Base-by-base conservation (phyloP, 306 rosid genomes). In the Betula pendula region DNA sequence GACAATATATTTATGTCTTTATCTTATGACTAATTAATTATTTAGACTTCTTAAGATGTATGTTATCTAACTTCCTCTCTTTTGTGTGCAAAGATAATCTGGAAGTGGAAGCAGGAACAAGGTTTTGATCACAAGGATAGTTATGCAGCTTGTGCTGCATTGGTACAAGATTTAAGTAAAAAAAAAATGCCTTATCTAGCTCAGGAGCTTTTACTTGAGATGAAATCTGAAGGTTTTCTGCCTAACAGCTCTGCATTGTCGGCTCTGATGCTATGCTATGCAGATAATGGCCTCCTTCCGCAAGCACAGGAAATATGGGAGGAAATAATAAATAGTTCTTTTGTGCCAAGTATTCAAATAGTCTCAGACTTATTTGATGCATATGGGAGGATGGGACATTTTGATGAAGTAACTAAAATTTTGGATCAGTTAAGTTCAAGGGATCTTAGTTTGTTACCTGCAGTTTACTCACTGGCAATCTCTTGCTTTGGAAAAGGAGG, bases 401-500 rank as follows among this genome's bases (percentile, higher is more conserved):
- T 85, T 25, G 65, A 70, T 12, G 83, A 58, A 68, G 84, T 89
- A 68, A 69, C 70, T 17, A n/a, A 80, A 53, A 53, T 90, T 76
- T 75, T 93, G 35, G 81, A 68, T 50, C 86, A 79, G 69, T 63
- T 81, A 31, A 77, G 77, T 66, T 69, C 74, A 13, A 88, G 90
- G 73, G 81, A 87, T 67, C 80, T 83, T 43, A 43, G 82, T 69
- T 78, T 81, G 42, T 80, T 89, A 22, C 97, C 96, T 52, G 81
- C 74, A 70, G 90, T 85, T 47, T 94, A 83, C 85, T 83, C 88
- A 38, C 77, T 88, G 48, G 98, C 98, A 69, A 81, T 94, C 25
- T 78, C 92, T 47, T 89, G 91, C 80, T 89, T 92, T 83, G 97
- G 96, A 66, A 87, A 83, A 78, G 84, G 84, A 68, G 93, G 95